A percentile compares a stretch with the other conserved stretches of the same genome.
These are phyloP conservation scores for Eurotiales sp. DNA, from an alignment of 2,329 filamentous ascomycete species.

Conservation along the genomic window DNA sequence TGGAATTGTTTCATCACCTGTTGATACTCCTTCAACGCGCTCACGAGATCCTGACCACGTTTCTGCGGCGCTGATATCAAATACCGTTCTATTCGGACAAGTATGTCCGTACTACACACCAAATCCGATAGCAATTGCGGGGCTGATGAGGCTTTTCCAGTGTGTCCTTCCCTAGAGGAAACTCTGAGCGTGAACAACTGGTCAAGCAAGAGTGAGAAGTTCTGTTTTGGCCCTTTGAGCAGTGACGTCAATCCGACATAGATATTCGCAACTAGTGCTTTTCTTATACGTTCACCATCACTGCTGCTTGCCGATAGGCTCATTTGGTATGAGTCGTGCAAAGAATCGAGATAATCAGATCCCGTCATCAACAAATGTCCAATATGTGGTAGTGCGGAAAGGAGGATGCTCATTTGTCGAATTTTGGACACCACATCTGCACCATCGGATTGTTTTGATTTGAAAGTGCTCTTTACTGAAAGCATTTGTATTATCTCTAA, in stretches of 20 bases:
- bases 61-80: conserved; percentile 34
- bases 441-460: conserved; percentile 13
- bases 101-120: conserved; percentile 72
- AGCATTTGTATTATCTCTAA: conserved; percentile 29
- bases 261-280: conserved; percentile 64
- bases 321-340: conserved; percentile 45
- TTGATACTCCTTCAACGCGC: conserved; percentile 38
- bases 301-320: conserved; percentile 45
- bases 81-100: conserved; percentile 45
- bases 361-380: conserved; percentile 70
- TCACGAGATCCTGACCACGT: conserved; percentile 38
- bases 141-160: conserved; percentile 32
- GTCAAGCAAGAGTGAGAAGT: conserved; percentile 72
- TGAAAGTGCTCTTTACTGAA: conserved; percentile 8
- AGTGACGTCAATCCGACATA: conserved; percentile 74
- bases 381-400: conserved; percentile 39
- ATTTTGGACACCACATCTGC: conserved; percentile 25
- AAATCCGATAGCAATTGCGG: conserved; percentile 74
- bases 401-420: conserved; percentile 36
- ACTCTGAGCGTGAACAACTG: conserved; percentile 77
- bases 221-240: conserved; percentile 62
- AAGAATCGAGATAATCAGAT: conserved; percentile 79
- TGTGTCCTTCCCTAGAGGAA: conserved; percentile 60
- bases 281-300: conserved; percentile 53
- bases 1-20: conserved; percentile 36